phyloP scores from a whole-genome alignment of 1,284 basidiomycete species.

The Cryptococcus wingfieldii region DNA sequence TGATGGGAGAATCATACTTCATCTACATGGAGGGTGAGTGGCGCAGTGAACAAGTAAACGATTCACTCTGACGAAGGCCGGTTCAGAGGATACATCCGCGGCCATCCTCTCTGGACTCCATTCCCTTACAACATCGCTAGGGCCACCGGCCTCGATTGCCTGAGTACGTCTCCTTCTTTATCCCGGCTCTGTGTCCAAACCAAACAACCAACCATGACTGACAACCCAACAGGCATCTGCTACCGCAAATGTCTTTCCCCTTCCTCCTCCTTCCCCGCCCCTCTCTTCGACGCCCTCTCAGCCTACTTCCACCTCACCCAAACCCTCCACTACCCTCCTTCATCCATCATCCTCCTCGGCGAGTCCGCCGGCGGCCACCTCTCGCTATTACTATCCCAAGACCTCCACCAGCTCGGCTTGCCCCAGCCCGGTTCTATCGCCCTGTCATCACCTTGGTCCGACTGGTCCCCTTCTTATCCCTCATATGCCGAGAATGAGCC shows the following conservation, averaged over 20 bases:
- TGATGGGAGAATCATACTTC: constrained; percentile 28
- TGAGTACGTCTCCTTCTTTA: constrained; percentile 10
- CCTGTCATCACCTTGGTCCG: constrained; percentile 58
- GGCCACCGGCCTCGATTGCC: constrained; percentile 5
- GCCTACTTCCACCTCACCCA: constrained; percentile 59
- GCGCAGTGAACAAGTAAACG: not conserved
- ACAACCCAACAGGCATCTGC: constrained; percentile 12
- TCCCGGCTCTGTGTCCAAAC: not conserved
- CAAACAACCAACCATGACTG: not conserved
- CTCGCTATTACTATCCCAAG: constrained; percentile 49
- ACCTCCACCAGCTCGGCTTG: constrained; percentile 32
- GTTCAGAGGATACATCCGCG: constrained; percentile 18
- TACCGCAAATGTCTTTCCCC: constrained; percentile 20
- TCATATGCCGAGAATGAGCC: constrained; percentile 8
- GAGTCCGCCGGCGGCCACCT: constrained; percentile 67
- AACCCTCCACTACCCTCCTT: constrained; percentile 44
- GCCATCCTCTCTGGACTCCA: constrained; percentile 22
- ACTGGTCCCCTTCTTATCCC: constrained; percentile 45
- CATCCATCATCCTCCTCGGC: constrained; percentile 59
- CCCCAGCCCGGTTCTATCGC: constrained; percentile 55
- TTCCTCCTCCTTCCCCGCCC: constrained; percentile 55
- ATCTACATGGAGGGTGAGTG: constrained; percentile 32
- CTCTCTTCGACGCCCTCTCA: constrained; percentile 58
- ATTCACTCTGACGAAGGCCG: not conserved
- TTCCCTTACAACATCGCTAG: constrained; percentile 16